Conservation (phyloP, 1,284 basidiomycete genomes). For the Lentinus polychrous region DNA sequence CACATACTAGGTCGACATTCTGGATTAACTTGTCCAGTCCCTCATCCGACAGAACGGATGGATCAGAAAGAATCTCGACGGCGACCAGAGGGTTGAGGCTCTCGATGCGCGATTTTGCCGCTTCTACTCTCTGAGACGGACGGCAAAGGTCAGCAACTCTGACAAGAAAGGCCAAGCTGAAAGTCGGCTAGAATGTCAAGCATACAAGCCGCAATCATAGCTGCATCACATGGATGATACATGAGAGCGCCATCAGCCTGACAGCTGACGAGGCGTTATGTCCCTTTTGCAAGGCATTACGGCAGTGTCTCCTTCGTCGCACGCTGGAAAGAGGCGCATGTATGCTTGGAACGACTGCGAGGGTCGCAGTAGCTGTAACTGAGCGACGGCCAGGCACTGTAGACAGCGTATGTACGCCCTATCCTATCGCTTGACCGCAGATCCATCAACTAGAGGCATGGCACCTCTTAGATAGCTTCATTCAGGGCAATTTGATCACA, state of each 20-base stretch:
- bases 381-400: too few relatives aligned
- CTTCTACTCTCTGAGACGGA: slow-evolving; percentile 66
- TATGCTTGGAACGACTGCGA: too few relatives aligned
- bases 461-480: background rate
- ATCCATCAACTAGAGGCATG: background rate
- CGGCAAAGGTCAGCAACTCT: too few relatives aligned
- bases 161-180: too few relatives aligned
- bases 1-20: slow-evolving; percentile 75
- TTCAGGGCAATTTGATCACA: background rate
- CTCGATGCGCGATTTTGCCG: slow-evolving; percentile 78
- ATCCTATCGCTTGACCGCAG: background rate
- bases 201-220: slow-evolving; percentile 23
- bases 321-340: too few relatives aligned
- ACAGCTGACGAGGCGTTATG: too few relatives aligned
- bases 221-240: background rate
- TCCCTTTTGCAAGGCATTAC: too few relatives aligned
- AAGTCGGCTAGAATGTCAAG: slow-evolving; percentile 7
- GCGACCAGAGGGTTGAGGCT: slow-evolving; percentile 89
- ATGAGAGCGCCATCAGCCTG: too few relatives aligned
- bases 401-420: too few relatives aligned
- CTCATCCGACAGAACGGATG: slow-evolving; percentile 42
- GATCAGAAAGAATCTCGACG: slow-evolving; percentile 58
- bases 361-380: too few relatives aligned
- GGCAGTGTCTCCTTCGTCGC: too few relatives aligned
- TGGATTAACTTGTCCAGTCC: slow-evolving; percentile 54